Evolutionary conservation across 306 rosid species (phyloP).

Genomic region (Malus sylvestris): DNA sequence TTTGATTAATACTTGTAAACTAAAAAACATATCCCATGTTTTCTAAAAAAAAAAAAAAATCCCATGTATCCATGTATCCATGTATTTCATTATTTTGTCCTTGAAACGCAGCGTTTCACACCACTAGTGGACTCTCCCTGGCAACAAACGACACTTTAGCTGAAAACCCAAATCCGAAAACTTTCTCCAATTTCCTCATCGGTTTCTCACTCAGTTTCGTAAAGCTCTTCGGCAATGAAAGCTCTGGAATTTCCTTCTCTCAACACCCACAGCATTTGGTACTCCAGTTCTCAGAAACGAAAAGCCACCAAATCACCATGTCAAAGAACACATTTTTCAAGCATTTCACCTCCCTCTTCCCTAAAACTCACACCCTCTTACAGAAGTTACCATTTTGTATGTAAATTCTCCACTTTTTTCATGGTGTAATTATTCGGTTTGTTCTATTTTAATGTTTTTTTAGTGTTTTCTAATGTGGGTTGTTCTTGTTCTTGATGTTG

Average conservation of each 20-base stretch:
- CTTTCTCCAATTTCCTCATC: neutral
- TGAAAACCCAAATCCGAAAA: neutral
- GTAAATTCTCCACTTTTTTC: conserved; percentile 8
- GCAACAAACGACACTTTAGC: conserved; percentile 1
- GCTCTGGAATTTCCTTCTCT: conserved; percentile 59
- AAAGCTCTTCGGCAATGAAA: conserved; percentile 35
- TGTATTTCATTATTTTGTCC: neutral
- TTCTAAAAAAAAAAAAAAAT: too few species aligned
- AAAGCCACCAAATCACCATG: conserved; percentile 10
- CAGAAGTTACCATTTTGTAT: conserved; percentile 27
- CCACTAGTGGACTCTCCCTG: neutral
- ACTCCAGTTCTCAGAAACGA: conserved; percentile 17
- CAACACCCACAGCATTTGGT: conserved; percentile 25
- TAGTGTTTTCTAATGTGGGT: neutral
- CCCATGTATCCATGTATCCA: too few species aligned
- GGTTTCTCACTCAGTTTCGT: neutral
- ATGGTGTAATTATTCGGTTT: neutral
- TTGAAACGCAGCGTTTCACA: neutral
- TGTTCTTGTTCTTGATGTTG: neutral
- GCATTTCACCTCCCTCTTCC: conserved; percentile 25
- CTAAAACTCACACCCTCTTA: conserved; percentile 25
- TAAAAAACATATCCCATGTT: too few species aligned
- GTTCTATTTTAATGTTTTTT: neutral
- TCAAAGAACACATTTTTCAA: conserved; percentile 14
- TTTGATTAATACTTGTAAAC: too few species aligned